Evolutionary conservation across 139 green algal genomes (phyloP), one percentile per base, ranked within the genome.

Genomic region (Microglena sp.): DNA sequence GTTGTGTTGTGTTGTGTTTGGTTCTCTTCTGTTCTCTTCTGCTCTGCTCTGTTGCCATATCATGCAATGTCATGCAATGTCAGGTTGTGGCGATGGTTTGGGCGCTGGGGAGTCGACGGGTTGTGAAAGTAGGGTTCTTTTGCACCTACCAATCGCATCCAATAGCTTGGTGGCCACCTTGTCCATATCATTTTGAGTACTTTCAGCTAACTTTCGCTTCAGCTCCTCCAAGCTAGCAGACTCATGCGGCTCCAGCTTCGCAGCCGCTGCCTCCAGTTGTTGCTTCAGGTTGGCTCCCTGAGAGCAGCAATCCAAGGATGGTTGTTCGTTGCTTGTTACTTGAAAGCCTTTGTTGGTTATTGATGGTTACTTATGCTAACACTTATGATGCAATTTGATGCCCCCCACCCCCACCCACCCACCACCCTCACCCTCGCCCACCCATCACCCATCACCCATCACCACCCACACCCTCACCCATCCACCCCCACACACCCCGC

Each of bases 91-190:
- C n/a, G n/a, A n/a, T n/a, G n/a, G n/a, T n/a, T n/a, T n/a, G n/a
- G n/a, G n/a, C n/a, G n/a, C n/a, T n/a, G n/a, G n/a, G n/a, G n/a
- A n/a, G n/a, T n/a, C n/a, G n/a, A n/a, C n/a, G n/a, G n/a, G n/a
- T n/a, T n/a, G n/a, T n/a, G n/a, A n/a, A n/a, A n/a, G n/a, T n/a
- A n/a, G n/a, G n/a, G n/a, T n/a, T n/a, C n/a, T n/a, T n/a, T n/a
- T n/a, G 2, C 31, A 43, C 35, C 57, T 26, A 4, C 46, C 46
- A 29, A 53, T 65, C 5, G 71, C 71, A 24, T 78, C 55, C 29
- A 78, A 55, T 2, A 73, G 55, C 34, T 60, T 64, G 21, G 44
- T 30, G 1, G 66, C 71, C 32, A 78, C 21, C 30, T 70, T 44
- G 32, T 60, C 71, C 35, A 72, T 43, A 32, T 73, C 71, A 36